phyloP scores from a whole-genome alignment of 2,329 filamentous ascomycete genomes.

The Pseudogymnoascus sp. region DNA sequence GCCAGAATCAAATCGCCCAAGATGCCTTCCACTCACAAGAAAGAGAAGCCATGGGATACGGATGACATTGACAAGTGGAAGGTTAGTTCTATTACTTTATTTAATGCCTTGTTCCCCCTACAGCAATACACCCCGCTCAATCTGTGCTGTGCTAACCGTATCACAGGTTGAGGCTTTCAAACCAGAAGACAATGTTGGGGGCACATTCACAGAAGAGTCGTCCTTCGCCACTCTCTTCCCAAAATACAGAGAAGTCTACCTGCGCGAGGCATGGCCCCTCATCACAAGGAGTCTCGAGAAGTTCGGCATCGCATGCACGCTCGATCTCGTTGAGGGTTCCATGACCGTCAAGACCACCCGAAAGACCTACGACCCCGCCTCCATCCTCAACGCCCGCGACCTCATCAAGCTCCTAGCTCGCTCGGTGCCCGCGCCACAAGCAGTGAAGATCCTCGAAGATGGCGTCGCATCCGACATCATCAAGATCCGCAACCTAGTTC shows the following conservation, averaged over 20 bases:
- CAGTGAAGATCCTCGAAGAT: constrained; percentile 89
- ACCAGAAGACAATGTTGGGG: constrained; percentile 73
- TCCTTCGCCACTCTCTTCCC: constrained; percentile 83
- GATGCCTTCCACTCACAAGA: constrained; percentile 86
- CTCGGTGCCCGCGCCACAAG: constrained; percentile 87
- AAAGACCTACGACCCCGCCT: constrained; percentile 84
- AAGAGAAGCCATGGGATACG: constrained; percentile 90
- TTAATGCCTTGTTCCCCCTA: background rate
- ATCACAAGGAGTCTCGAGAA: constrained; percentile 84
- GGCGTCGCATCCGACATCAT: constrained; percentile 89
- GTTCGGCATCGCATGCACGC: constrained; percentile 77
- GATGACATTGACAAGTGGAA: constrained; percentile 98
- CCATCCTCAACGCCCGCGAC: constrained; percentile 89
- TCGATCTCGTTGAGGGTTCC: constrained; percentile 89
- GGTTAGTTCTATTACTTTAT: constrained; percentile 32
- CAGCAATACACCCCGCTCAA: background rate
- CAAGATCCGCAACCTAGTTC: constrained; percentile 83
- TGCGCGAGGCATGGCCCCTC: constrained; percentile 87
- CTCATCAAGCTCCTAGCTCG: constrained; percentile 87
- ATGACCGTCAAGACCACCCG: constrained; percentile 96
- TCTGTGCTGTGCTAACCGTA: constrained; percentile 8
- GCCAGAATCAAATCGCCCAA: constrained; percentile 14
- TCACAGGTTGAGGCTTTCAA: constrained; percentile 70
- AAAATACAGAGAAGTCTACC: constrained; percentile 91
- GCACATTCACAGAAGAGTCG: constrained; percentile 86